Conservation (phyloP, 1,284 basidiomycete genomes). For the Peniophora sp. region DNA sequence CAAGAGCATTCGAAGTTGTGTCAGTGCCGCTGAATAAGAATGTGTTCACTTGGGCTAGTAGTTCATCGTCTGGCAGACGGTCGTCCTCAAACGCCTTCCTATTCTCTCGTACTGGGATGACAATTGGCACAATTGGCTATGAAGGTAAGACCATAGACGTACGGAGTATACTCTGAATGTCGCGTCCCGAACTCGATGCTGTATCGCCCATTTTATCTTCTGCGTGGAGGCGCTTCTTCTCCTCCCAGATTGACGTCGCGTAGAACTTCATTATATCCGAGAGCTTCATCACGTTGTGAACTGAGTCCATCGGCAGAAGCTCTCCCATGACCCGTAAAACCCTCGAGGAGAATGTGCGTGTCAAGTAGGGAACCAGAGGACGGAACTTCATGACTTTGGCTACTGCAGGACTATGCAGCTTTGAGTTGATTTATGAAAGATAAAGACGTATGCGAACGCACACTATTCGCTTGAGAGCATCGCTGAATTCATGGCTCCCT, state of each 20-base stretch:
- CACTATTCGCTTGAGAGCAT: constrained; percentile 17
- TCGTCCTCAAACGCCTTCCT: constrained; percentile 7
- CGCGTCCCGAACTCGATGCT: constrained; percentile 28
- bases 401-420: not conserved
- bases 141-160: constrained; percentile 9
- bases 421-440: not conserved
- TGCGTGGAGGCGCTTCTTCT: constrained; percentile 29
- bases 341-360: constrained; percentile 5
- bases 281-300: constrained; percentile 12
- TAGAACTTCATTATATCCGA: not conserved
- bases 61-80: constrained; percentile 5
- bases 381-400: not conserved
- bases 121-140: not conserved
- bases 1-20: not conserved
- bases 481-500: constrained; percentile 17
- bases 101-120: constrained; percentile 9
- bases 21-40: not conserved
- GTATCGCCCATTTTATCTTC: constrained; percentile 25
- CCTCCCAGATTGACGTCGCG: constrained; percentile 20
- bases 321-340: constrained; percentile 11
- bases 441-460: not conserved
- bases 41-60: constrained; percentile 9
- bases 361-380: constrained; percentile 8
- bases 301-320: constrained; percentile 9
- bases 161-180: constrained; percentile 40